phyloP scores from a whole-genome alignment of 257 asterid species.

The Solanum pennellii region DNA sequence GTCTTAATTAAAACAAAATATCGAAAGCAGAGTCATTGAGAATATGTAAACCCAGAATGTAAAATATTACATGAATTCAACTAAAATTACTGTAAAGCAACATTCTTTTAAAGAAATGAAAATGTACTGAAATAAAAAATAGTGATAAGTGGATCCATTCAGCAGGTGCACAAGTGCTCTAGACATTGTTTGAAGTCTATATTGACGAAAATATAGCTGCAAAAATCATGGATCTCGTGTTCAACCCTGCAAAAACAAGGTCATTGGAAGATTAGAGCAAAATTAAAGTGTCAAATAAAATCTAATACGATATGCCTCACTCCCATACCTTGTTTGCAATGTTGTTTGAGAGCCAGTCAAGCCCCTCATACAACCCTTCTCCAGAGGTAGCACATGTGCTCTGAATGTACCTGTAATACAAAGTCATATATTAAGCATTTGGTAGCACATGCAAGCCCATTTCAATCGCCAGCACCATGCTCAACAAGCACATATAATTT shows the following conservation, averaged over 20 bases:
- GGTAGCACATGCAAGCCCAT: not conserved
- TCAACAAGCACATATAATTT: not conserved
- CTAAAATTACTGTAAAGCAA: not conserved
- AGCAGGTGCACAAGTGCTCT: not conserved
- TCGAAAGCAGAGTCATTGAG: not conserved
- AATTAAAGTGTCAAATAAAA: not conserved
- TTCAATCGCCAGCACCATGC: not conserved
- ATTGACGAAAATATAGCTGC: conserved; percentile 11
- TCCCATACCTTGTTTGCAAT: conserved; percentile 43
- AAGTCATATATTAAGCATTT: not conserved
- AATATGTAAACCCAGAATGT: not conserved
- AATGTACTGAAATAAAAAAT: not conserved
- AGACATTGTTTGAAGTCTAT: conserved; percentile 13
- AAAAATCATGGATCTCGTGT: conserved; percentile 10
- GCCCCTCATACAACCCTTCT: conserved; percentile 61
- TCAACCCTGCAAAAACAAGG: conserved; percentile 27
- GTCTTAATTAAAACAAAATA: not conserved
- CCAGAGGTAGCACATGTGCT: conserved; percentile 71
- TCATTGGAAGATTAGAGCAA: not conserved
- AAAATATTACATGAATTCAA: not conserved
- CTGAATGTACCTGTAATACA: conserved; percentile 46
- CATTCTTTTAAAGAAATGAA: not conserved
- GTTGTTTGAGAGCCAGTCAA: conserved; percentile 73
- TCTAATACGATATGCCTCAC: not conserved
- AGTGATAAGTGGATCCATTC: not conserved